phyloP scores from a whole-genome alignment of 2,329 filamentous ascomycete species.

The Diaporthe citrichinensis region DNA sequence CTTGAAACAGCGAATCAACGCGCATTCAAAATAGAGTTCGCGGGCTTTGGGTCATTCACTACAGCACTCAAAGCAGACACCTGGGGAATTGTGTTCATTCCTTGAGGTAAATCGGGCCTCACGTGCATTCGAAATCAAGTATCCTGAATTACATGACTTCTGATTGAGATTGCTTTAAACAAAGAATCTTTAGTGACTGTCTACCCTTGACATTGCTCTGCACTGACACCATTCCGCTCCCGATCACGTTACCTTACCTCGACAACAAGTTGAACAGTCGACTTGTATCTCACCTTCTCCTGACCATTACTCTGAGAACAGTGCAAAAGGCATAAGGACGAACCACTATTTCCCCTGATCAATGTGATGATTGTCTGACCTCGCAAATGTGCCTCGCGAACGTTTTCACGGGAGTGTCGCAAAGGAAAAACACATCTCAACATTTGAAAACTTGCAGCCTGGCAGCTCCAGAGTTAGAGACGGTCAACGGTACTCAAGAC shows the following conservation, averaged over 20 bases:
- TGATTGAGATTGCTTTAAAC: not conserved
- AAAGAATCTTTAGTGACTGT: not conserved
- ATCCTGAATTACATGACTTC: not conserved
- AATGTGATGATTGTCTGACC: not conserved
- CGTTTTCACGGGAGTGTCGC: too few relatives aligned
- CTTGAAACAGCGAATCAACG: conserved; percentile 24
- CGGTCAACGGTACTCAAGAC: not conserved
- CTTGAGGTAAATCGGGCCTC: not conserved
- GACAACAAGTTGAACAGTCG: not conserved
- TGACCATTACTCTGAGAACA: not conserved
- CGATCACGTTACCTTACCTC: not conserved
- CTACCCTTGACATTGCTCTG: not conserved
- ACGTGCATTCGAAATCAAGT: not conserved
- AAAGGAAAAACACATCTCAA: too few relatives aligned
- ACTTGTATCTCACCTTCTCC: not conserved
- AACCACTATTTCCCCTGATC: not conserved
- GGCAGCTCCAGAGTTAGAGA: not conserved
- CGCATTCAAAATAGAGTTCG: not conserved
- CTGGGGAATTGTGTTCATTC: not conserved
- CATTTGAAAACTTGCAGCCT: not conserved
- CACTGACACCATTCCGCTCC: not conserved
- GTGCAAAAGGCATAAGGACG: not conserved
- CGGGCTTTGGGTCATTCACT: not conserved
- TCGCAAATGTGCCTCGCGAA: too few relatives aligned
- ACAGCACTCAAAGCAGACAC: not conserved